Base-by-base conservation (phyloP, 768 basidiomycete species). In the Leccinum ochraceum region DNA sequence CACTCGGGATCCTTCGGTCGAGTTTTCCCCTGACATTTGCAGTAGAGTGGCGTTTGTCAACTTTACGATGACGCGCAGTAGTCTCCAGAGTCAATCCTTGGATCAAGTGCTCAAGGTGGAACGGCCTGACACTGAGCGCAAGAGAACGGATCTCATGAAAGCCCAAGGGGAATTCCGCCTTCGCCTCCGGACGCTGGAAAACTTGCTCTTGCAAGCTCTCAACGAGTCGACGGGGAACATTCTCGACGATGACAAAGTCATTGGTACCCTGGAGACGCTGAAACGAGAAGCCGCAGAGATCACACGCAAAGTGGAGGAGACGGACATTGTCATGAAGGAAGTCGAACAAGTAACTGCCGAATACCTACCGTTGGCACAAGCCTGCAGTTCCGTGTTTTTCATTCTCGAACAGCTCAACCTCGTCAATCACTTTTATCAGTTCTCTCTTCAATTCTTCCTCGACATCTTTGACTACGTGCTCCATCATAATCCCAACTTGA, bases 21-120 rank as follows among this genome's bases (percentile, higher is more conserved):
- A 98, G 68, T 98, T 99, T 77, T 92, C 96, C 13, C 95, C 97
- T 3, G 97, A 99, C 73, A 95, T 99, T 67, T 98, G 96, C 81
- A 96, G 94, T 80, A 87, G 97, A 61, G 93, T 96, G 28, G 94
- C 91, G 0, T 94, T 95, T 68, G 93, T 95, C 77, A 95, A 94
- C 78, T 95, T 95, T 76, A 96, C 95, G 28, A 99, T 99, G 96
- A 99, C 97, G 0, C 86, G 95, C 60, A 94, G 94, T 74, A 98
- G 96, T 82, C 82, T 99, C 44, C 97, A 98, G 74, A 98, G 95
- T 66, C 97, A 99, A 75, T 96, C 96, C 0, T 83, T 99, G 54
- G 95, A 98, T 71, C 94, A 97, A 74, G 95, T 98, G 6, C 84
- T 99, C 67, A 95, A 96, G 69, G 94, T 94, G 52, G 97, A 99